These are phyloP conservation scores for Anthostomella pinea DNA, from an alignment of 2,329 filamentous ascomycete genomes.

Conservation along the genomic window DNA sequence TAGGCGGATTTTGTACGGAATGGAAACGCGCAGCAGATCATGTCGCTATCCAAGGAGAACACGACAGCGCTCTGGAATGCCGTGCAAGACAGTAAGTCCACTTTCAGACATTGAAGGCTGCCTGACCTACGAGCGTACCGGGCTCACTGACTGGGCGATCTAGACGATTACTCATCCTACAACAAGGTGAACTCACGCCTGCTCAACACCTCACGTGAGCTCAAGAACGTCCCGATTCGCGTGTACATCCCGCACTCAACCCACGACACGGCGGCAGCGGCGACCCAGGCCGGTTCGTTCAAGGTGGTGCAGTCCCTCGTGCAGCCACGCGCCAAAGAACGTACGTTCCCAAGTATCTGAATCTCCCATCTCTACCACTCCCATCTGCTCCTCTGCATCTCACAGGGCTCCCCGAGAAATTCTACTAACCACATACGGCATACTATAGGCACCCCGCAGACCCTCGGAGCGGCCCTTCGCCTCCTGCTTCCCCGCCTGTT, in stretches of 20 bases:
- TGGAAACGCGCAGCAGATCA: slow-evolving; percentile 84
- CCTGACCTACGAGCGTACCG: not conserved
- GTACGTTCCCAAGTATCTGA: slow-evolving; percentile 27
- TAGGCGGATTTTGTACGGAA: slow-evolving; percentile 83
- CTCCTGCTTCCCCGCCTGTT: slow-evolving; percentile 76
- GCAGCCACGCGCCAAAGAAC: slow-evolving; percentile 36
- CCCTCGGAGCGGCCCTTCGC: slow-evolving; percentile 74
- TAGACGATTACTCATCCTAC: slow-evolving; percentile 72
- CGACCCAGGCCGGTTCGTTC: slow-evolving; percentile 49
- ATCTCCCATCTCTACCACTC: slow-evolving; percentile 1
- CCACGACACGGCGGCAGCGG: slow-evolving; percentile 32
- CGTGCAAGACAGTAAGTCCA: slow-evolving; percentile 65
- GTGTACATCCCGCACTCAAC: slow-evolving; percentile 72
- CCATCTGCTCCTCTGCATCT: not conserved
- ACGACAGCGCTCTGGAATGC: slow-evolving; percentile 80
- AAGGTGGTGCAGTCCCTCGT: slow-evolving; percentile 76
- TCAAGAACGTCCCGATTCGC: slow-evolving; percentile 82
- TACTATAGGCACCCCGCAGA: slow-evolving; percentile 37
- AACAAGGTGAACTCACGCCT: slow-evolving; percentile 72
- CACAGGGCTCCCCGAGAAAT: not conserved
- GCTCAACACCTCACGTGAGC: slow-evolving; percentile 68
- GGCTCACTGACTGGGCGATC: not conserved
- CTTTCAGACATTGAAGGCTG: no score
- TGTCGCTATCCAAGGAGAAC: slow-evolving; percentile 81
- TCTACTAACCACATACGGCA: not conserved